phyloP scores from a whole-genome alignment of 345 rosid species.

The Euphorbia lathyris region DNA sequence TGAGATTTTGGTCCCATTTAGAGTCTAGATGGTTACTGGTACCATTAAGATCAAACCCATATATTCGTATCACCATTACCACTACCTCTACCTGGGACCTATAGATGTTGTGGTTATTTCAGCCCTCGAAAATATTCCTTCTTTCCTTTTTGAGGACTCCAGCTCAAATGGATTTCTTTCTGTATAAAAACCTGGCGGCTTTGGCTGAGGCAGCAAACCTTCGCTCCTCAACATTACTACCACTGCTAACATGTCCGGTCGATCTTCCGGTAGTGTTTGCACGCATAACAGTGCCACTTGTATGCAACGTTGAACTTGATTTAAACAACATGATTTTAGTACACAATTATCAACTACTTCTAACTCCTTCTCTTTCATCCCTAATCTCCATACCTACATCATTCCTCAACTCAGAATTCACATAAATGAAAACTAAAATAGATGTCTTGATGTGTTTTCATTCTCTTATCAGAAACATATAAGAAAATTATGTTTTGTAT shows the following conservation, averaged over 20 bases:
- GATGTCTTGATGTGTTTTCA: too few species aligned
- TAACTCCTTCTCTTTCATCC: slow-evolving; percentile 27
- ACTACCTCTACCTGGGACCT: slow-evolving; percentile 23
- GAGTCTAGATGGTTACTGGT: too few species aligned
- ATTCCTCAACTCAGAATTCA: too few species aligned
- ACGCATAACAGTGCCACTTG: slow-evolving; percentile 46
- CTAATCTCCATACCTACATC: slow-evolving; percentile 38
- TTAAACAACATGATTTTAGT: neutral
- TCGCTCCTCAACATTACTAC: slow-evolving; percentile 48
- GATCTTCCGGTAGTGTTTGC: slow-evolving; percentile 37
- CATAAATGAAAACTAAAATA: too few species aligned
- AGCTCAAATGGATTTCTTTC: slow-evolving; percentile 19
- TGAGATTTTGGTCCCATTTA: too few species aligned
- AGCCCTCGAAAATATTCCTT: slow-evolving; percentile 16
- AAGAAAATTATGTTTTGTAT: too few species aligned
- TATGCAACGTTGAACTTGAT: slow-evolving; percentile 34
- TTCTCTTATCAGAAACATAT: too few species aligned
- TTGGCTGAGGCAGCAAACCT: slow-evolving; percentile 33
- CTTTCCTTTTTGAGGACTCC: slow-evolving; percentile 29
- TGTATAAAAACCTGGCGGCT: slow-evolving; percentile 40
- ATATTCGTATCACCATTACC: too few species aligned
- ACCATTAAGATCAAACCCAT: too few species aligned
- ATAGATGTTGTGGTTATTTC: slow-evolving; percentile 26
- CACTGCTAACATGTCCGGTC: slow-evolving; percentile 42
- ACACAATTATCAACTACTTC: slow-evolving; percentile 24